Evolutionary conservation across 2,329 filamentous ascomycete species (phyloP).

Genomic region (Fusarium tricinctum): DNA sequence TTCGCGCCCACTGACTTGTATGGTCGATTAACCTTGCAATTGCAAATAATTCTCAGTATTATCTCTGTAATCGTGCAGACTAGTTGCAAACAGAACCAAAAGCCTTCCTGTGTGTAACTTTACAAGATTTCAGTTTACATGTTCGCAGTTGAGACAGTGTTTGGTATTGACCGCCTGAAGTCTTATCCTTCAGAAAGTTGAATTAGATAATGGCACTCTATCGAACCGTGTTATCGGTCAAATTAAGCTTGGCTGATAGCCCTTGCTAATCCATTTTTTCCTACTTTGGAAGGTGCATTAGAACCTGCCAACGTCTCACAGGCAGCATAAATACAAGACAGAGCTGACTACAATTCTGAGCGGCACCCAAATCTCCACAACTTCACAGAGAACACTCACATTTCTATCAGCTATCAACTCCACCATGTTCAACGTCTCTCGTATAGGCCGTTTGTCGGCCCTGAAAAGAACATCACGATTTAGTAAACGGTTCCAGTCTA

Average conservation of each 20-base stretch:
- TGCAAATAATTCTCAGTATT: no score
- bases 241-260: background rate
- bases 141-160: background rate
- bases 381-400: background rate
- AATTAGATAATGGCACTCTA: rapidly evolving
- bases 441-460: background rate
- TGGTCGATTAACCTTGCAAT: no score
- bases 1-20: no score
- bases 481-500: background rate
- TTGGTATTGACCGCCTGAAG: background rate
- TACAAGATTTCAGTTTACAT: background rate
- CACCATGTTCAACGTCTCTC: background rate
- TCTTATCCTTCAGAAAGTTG: background rate
- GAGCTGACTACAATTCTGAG: background rate
- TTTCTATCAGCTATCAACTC: background rate
- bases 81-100: no score
- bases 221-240: background rate
- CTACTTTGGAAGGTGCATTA: background rate
- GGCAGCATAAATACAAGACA: background rate
- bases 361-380: background rate
- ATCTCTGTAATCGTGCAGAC: no score
- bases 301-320: background rate
- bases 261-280: background rate
- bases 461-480: background rate
- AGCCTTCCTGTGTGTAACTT: no score